Conservation (phyloP, 768 basidiomycete species). For the Lactifluus pinguis region DNA sequence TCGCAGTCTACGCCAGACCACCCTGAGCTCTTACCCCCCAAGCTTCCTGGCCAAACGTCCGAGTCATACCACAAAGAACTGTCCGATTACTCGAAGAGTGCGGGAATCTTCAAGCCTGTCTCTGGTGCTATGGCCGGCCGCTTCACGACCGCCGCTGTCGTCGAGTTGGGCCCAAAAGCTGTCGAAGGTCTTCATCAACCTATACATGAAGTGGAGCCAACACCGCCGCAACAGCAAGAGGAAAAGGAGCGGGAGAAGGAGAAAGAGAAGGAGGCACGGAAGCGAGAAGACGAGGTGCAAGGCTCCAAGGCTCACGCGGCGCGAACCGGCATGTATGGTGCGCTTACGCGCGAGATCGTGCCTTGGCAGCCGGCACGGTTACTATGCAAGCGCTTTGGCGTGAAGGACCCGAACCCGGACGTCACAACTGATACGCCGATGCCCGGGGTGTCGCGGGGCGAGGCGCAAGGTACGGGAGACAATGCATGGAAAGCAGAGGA, state of each 20-base stretch:
- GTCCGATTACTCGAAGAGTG: constrained; percentile 78
- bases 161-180: constrained; percentile 56
- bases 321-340: constrained; percentile 81
- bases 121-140: constrained; percentile 87
- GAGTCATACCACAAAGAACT: constrained; percentile 78
- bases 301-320: constrained; percentile 79
- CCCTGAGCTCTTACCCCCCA: constrained; percentile 38
- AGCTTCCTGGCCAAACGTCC: constrained; percentile 47
- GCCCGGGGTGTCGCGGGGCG: constrained; percentile 6
- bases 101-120: constrained; percentile 85
- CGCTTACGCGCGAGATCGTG: constrained; percentile 65
- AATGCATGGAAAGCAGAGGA: constrained; percentile 17
- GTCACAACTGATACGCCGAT: constrained; percentile 27
- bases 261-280: constrained; percentile 34
- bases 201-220: constrained; percentile 38
- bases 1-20: constrained; percentile 49
- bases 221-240: constrained; percentile 17
- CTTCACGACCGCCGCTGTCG: constrained; percentile 74
- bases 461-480: neutral
- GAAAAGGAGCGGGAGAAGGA: constrained; percentile 36
- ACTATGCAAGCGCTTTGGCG: constrained; percentile 89
- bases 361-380: constrained; percentile 78
- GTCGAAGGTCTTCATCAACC: constrained; percentile 47
- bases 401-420: constrained; percentile 76
- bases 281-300: constrained; percentile 44